Percentiles rank a stretch among this genome's conserved stretches.
phyloP scores from a whole-genome alignment of 2,329 filamentous ascomycete genomes.

The Escovopsis sp. region DNA sequence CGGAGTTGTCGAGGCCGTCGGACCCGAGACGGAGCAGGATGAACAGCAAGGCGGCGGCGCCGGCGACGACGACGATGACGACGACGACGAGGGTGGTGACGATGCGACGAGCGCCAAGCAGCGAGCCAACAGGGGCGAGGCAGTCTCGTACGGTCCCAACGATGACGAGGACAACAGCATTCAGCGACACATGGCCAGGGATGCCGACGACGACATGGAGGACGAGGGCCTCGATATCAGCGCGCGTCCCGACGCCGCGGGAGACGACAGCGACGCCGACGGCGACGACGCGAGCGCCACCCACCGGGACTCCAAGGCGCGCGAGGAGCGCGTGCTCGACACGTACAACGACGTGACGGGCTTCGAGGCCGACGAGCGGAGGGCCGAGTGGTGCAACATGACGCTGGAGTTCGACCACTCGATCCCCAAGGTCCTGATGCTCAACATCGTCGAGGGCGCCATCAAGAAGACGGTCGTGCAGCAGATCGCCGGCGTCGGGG shows the following conservation, averaged over 20 bases:
- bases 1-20: conserved; percentile 37
- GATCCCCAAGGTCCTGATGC: conserved; percentile 82
- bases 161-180: conserved; percentile 81
- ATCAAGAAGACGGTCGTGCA: conserved; percentile 71
- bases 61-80: conserved; percentile 32
- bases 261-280: conserved; percentile 31
- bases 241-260: conserved; percentile 4
- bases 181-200: conserved; percentile 44
- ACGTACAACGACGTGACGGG: conserved; percentile 50
- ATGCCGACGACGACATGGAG: conserved; percentile 40
- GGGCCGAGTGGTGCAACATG: conserved; percentile 62
- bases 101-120: conserved; percentile 64
- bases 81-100: conserved; percentile 59
- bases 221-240: conserved; percentile 20
- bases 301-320: conserved; percentile 25
- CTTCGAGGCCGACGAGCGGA: conserved; percentile 65
- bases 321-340: conserved; percentile 49
- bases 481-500: conserved; percentile 62
- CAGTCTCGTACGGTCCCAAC: conserved; percentile 78
- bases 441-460: conserved; percentile 74
- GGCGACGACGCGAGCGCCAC: conserved; percentile 19
- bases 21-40: conserved; percentile 18
- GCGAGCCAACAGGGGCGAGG: conserved; percentile 61
- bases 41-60: conserved; percentile 18
- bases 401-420: conserved; percentile 67